Conservation (phyloP, 768 basidiomycete genomes). For the Paxillus rubicundulus region DNA sequence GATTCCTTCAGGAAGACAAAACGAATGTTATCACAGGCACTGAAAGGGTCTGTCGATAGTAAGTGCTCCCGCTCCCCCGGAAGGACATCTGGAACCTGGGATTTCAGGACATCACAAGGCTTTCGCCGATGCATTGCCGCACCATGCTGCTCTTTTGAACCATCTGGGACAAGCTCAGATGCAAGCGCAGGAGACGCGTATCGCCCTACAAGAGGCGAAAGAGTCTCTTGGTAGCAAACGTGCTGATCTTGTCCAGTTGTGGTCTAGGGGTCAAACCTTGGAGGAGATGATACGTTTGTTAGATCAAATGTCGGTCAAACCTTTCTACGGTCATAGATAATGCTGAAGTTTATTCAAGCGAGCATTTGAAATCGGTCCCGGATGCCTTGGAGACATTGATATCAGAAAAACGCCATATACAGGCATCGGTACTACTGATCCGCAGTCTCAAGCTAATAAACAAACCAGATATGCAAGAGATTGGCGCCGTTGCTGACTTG, state of each 20-base stretch:
- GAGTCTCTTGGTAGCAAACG: constrained; percentile 78
- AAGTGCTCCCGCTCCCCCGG: constrained; percentile 31
- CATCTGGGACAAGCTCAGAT: constrained; percentile 72
- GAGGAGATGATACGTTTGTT: constrained; percentile 95
- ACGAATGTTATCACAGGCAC: constrained; percentile 69
- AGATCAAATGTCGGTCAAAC: constrained; percentile 78
- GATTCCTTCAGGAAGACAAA: constrained; percentile 77
- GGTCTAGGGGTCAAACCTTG: constrained; percentile 84
- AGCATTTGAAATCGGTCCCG: constrained; percentile 86
- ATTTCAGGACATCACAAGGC: constrained; percentile 82
- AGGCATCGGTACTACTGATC: constrained; percentile 84
- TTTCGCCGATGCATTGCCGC: constrained; percentile 91
- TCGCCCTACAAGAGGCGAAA: constrained; percentile 72
- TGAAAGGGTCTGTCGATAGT: constrained; percentile 90
- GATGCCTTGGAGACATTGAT: constrained; percentile 92
- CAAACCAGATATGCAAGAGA: constrained; percentile 89
- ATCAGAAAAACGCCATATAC: constrained; percentile 89
- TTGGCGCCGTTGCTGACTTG: constrained; percentile 91
- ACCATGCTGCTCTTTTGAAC: constrained; percentile 75
- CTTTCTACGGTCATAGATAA: constrained; percentile 3
- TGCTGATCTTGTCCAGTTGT: constrained; percentile 86
- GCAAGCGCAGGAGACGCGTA: constrained; percentile 70
- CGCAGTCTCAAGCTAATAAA: constrained; percentile 88
- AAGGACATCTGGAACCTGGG: constrained; percentile 1
- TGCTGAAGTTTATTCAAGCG: constrained; percentile 47